Conservation (phyloP, 192 early-diverging fungal species). For the Spizellomyces punctatus region DNA sequence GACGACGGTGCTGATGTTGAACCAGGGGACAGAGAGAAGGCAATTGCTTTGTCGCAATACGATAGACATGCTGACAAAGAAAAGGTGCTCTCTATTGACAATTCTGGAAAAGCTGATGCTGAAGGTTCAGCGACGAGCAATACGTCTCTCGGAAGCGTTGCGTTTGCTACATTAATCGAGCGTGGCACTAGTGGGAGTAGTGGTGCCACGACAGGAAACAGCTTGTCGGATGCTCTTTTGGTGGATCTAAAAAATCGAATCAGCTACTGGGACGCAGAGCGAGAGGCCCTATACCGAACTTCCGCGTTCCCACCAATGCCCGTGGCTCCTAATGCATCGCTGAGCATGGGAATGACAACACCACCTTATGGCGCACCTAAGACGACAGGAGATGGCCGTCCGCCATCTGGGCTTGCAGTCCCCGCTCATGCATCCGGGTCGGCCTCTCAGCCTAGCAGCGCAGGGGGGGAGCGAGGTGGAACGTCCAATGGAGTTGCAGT, state of each 20-base stretch:
- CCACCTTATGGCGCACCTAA: not conserved
- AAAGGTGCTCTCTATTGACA: no score
- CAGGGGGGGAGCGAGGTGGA: no score
- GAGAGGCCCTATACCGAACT: conserved; percentile 32
- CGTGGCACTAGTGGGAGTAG: not conserved
- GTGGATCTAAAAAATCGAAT: conserved; percentile 32
- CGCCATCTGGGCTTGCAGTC: no score
- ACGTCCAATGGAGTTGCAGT: not conserved
- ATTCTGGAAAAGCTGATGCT: no score
- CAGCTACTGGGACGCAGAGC: conserved; percentile 31
- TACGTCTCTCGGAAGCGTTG: conserved; percentile 22
- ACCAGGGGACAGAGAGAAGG: not conserved
- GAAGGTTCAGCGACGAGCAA: conserved; percentile 1
- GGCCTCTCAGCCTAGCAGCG: not conserved
- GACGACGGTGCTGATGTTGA: not conserved
- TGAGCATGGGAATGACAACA: no score
- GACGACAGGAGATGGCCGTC: not conserved
- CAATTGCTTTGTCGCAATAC: not conserved
- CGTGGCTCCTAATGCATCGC: not conserved
- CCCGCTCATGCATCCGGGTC: not conserved
- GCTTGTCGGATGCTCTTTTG: not conserved
- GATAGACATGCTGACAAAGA: not conserved
- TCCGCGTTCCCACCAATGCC: conserved; percentile 8
- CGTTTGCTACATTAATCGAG: not conserved
- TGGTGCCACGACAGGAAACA: not conserved